Conservation (phyloP, 441 rosid genomes). For the Erysimum cheiri region DNA sequence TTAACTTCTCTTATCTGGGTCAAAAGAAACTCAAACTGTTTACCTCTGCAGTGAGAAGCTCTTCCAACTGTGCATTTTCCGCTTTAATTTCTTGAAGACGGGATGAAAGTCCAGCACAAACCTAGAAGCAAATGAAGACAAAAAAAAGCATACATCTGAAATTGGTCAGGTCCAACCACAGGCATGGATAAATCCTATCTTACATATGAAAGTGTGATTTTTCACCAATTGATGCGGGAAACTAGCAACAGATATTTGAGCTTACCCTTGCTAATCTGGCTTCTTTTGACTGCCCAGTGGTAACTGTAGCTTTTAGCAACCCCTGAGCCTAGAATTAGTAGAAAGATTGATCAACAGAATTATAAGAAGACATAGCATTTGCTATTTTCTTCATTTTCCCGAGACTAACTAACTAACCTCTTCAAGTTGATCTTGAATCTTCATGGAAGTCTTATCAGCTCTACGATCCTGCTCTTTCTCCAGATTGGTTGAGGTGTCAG, state of each 20-base stretch:
- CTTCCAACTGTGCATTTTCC: slow-evolving; percentile 99
- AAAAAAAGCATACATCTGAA: slow-evolving; percentile 15
- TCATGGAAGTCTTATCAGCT: slow-evolving; percentile 54
- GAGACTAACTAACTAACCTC: slow-evolving; percentile 64
- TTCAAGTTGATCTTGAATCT: slow-evolving; percentile 87
- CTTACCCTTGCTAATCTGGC: slow-evolving; percentile 98
- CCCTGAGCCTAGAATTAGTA: slow-evolving; percentile 88
- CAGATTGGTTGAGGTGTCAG: slow-evolving; percentile 48
- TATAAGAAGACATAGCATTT: slow-evolving; percentile 24
- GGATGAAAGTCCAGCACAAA: slow-evolving; percentile 92
- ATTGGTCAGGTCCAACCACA: slow-evolving; percentile 1
- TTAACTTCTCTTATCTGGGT: slow-evolving; percentile 27
- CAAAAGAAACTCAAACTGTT: slow-evolving; percentile 34
- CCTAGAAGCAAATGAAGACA: slow-evolving; percentile 52
- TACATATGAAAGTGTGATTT: slow-evolving; percentile 16
- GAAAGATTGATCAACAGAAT: slow-evolving; percentile 41
- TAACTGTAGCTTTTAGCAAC: slow-evolving; percentile 76
- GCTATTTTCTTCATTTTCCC: slow-evolving; percentile 20
- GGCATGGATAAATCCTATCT: slow-evolving; percentile 22
- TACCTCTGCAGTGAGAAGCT: slow-evolving; percentile 97
- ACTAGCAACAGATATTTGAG: slow-evolving; percentile 29
- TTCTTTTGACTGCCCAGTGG: slow-evolving; percentile 97
- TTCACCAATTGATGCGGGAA: slow-evolving; percentile 23
- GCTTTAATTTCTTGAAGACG: slow-evolving; percentile 98
- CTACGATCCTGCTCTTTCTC: slow-evolving; percentile 54